Evolutionary conservation across 345 rosid species (phyloP).

Genomic region (Murraya paniculata): DNA sequence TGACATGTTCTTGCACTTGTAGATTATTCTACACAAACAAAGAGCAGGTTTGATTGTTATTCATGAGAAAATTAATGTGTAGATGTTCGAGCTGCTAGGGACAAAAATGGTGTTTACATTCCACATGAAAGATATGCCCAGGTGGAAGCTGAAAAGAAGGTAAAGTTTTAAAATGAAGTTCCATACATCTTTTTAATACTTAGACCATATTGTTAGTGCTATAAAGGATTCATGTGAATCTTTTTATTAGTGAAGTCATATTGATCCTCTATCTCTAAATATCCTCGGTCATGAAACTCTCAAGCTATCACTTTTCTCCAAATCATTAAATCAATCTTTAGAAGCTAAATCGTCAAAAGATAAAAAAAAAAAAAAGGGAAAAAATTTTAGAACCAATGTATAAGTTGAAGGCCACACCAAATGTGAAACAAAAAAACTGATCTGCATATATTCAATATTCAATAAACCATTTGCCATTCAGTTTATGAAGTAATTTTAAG

Average conservation of each 20-base stretch:
- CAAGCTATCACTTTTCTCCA: background rate
- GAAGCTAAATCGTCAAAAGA: too few species aligned
- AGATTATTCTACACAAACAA: background rate
- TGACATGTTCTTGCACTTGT: conserved; percentile 11
- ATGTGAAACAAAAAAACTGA: background rate
- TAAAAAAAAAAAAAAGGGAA: too few species aligned
- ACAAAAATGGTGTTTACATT: conserved; percentile 81
- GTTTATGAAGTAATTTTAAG: background rate
- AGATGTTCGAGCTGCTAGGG: conserved; percentile 96
- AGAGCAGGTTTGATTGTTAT: conserved; percentile 3
- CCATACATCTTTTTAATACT: background rate
- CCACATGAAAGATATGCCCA: conserved; percentile 78
- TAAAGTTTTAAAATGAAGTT: conserved; percentile 12
- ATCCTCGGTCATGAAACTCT: background rate
- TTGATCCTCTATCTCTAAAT: background rate
- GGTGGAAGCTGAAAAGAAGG: conserved; percentile 96
- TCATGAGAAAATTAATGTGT: conserved; percentile 24
- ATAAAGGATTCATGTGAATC: background rate
- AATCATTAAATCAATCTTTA: background rate
- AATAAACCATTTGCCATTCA: background rate
- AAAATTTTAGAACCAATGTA: background rate
- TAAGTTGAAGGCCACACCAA: background rate
- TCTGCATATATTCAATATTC: background rate
- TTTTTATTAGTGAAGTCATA: background rate
- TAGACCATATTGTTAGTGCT: background rate